Conservation (phyloP, 176 grass and related monocot species). For the Oryza meyeriana region DNA sequence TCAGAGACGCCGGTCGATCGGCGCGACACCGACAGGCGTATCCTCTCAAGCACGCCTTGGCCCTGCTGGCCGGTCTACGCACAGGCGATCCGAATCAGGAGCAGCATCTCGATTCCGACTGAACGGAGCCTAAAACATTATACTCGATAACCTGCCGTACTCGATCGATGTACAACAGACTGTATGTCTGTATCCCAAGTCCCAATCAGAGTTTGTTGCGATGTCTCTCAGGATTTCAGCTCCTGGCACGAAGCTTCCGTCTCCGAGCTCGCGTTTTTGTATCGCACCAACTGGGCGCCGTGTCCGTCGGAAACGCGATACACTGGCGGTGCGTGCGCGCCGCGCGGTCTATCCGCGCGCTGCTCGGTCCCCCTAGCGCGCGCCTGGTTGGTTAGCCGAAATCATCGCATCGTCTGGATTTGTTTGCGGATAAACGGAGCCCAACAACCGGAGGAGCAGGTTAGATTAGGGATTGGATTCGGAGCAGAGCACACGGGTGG, state of each 20-base stretch:
- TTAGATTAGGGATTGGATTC: not conserved
- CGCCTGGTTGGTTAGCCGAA: not conserved
- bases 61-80: constrained; percentile 19
- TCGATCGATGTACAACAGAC: too few relatives aligned
- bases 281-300: not conserved
- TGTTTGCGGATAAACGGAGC: not conserved
- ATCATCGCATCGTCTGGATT: not conserved
- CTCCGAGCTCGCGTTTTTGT: not conserved
- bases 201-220: constrained; percentile 23
- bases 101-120: not conserved
- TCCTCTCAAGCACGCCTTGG: constrained; percentile 10
- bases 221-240: not conserved
- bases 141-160: too few relatives aligned
- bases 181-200: too few relatives aligned
- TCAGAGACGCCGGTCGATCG: not conserved
- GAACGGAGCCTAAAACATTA: too few relatives aligned
- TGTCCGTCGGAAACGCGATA: not conserved
- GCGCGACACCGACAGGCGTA: constrained; percentile 31
- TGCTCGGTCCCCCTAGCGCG: not conserved
- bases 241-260: constrained; percentile 40
- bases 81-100: not conserved
- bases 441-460: not conserved
- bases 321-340: not conserved
- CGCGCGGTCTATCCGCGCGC: not conserved
- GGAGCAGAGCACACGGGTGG: constrained; percentile 6